Evolutionary conservation across 1,284 basidiomycete species (phyloP), one percentile per base, ranked within the genome.

Genomic region (Wolfiporia cocos): DNA sequence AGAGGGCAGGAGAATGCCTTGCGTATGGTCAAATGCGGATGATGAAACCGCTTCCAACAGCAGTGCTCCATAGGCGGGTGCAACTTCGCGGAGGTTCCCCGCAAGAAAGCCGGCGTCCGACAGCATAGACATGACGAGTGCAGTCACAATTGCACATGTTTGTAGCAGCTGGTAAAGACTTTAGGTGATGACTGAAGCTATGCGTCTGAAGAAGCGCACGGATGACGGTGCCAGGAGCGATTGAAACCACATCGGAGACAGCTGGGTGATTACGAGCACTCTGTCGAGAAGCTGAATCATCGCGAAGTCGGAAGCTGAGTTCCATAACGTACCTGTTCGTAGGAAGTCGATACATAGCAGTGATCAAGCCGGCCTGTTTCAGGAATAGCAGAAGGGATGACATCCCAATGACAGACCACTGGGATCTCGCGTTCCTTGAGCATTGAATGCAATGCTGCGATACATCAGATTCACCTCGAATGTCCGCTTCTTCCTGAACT

Each of bases 321-420:
- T 24, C 5, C 35, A 38, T 14, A 26, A 57, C 69, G 34, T 57
- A 85, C 86, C 81, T 74, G 43, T 72, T 68, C 2, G 81, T 71
- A 34, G 84, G 70, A 17, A 88, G 62, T 39, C 81, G 68, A 51
- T 76, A 81, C 33, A 89, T 59, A 5, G 81, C 81, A 2, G 76
- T 44, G 76, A 65, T 44, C 67, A 77, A 22, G 62, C 76, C 53
- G 71, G 78, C 60, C 74, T 81, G 76, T 52, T 84, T 82, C 21
- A 87, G 61, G 47, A 86, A 81, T 36, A 82, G 62, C 42, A 86
- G 54, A 37, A 86, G 55, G 0, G 85, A 84, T 17, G 81, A 73
- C 54, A 78, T 73, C 3, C 71, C 82, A 6, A 86, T 59, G 12
- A 76, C 74, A 12, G 81, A 70, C 81, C 82, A 86, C 86, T 88